Percentiles rank a stretch among this genome's conserved stretches.
Conservation (phyloP, 1,284 basidiomycete genomes). For the Moesziomyces sp. region DNA sequence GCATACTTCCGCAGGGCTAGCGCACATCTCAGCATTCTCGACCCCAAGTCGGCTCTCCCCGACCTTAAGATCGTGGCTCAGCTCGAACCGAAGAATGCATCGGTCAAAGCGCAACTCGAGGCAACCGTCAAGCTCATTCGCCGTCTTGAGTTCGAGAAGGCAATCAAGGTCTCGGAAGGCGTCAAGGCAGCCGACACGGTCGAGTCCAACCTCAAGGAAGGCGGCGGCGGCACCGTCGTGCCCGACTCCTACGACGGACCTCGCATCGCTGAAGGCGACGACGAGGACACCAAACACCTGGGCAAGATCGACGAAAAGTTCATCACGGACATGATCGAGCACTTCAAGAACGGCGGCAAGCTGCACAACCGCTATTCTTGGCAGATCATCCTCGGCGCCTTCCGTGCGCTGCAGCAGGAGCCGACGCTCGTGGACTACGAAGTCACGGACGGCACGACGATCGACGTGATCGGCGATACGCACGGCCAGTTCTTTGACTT, state of each 20-base stretch:
- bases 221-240: conserved; percentile 47
- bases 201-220: conserved; percentile 56
- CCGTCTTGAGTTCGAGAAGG: conserved; percentile 62
- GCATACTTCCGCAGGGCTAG: conserved; percentile 91
- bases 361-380: conserved; percentile 83
- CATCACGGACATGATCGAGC: conserved; percentile 84
- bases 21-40: conserved; percentile 87
- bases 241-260: conserved; percentile 58
- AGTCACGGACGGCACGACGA: conserved; percentile 78
- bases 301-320: conserved; percentile 74
- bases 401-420: conserved; percentile 80
- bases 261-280: conserved; percentile 41
- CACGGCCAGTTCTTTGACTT: conserved; percentile 83
- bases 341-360: conserved; percentile 90
- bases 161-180: conserved; percentile 60
- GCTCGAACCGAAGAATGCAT: conserved; percentile 88
- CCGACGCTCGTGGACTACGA: conserved; percentile 83
- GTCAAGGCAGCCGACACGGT: conserved; percentile 53
- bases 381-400: conserved; percentile 92
- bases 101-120: conserved; percentile 82
- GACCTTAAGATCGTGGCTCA: conserved; percentile 72
- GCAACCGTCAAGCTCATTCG: conserved; percentile 90
- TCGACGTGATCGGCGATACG: conserved; percentile 61
- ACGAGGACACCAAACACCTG: conserved; percentile 72
- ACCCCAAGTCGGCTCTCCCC: conserved; percentile 62